Conservation (phyloP, 176 grass and related monocot species). For the Oryza meridionalis region DNA sequence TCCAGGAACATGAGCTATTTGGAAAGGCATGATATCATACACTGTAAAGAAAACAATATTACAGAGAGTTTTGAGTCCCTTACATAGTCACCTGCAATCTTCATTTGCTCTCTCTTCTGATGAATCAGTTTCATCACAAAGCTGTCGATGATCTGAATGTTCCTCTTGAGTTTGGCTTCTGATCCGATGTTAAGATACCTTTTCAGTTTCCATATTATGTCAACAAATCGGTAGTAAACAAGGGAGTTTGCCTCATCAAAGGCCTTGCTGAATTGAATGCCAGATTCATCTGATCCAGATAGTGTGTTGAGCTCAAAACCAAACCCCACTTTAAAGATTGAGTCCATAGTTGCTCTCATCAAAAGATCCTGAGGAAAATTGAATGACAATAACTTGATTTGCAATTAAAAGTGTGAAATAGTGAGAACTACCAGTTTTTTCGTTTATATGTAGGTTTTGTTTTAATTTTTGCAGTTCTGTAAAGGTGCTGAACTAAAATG, state of each 20-base stretch:
- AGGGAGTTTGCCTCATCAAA: constrained; percentile 63
- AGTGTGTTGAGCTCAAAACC: constrained; percentile 58
- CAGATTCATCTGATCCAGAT: constrained; percentile 37
- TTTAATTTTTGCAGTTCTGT: not conserved
- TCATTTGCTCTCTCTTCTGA: constrained; percentile 49
- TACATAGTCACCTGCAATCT: constrained; percentile 43
- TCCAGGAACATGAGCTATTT: not conserved
- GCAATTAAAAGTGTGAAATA: constrained; percentile 8
- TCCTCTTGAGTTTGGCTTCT: constrained; percentile 61
- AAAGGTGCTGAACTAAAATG: not conserved
- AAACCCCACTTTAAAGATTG: constrained; percentile 69
- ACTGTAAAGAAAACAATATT: not conserved
- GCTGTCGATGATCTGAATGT: constrained; percentile 54
- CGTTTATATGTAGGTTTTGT: not conserved
- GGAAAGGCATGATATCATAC: not conserved
- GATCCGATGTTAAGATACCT: constrained; percentile 62
- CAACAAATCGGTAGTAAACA: constrained; percentile 53
- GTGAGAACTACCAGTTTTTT: not conserved
- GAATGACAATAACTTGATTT: not conserved
- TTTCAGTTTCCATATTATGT: constrained; percentile 69
- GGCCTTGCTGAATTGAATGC: constrained; percentile 45
- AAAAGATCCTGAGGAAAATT: constrained; percentile 51
- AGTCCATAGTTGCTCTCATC: constrained; percentile 71
- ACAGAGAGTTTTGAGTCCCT: not conserved
- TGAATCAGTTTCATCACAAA: constrained; percentile 70